These are phyloP conservation scores for Byssochlamys sp. DNA, from an alignment of 2,329 filamentous ascomycete genomes.

Conservation along the genomic window DNA sequence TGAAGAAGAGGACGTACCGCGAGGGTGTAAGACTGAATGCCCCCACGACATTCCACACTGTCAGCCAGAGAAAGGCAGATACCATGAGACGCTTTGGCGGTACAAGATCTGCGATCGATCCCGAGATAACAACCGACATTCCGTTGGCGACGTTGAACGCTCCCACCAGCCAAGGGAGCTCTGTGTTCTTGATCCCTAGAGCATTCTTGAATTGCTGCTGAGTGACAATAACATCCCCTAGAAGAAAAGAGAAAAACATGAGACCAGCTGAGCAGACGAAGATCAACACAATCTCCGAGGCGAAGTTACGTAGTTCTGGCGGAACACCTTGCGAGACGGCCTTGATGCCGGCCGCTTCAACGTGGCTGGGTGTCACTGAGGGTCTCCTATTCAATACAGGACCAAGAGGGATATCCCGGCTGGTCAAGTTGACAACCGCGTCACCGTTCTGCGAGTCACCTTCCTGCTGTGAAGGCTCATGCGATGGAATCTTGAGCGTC, in stretches of 20 bases:
- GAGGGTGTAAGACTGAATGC: constrained; percentile 29
- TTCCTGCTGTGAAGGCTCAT: neutral
- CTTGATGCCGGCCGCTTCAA: neutral
- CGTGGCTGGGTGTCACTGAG: neutral
- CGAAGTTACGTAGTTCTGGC: constrained; percentile 31
- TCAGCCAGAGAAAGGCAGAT: constrained; percentile 35
- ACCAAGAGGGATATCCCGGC: neutral
- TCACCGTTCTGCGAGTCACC: neutral
- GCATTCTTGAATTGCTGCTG: constrained; percentile 29
- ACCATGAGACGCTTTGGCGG: constrained; percentile 35
- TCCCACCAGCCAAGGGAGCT: constrained; percentile 37
- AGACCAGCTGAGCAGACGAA: constrained; percentile 35
- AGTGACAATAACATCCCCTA: constrained; percentile 34
- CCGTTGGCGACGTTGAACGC: constrained; percentile 35
- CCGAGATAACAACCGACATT: constrained; percentile 30
- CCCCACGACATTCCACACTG: constrained; percentile 29
- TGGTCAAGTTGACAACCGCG: neutral
- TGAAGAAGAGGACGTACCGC: constrained; percentile 27
- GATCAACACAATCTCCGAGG: constrained; percentile 33
- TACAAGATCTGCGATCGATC: constrained; percentile 29
- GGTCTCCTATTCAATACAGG: neutral
- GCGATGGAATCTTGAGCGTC: neutral
- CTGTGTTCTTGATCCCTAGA: constrained; percentile 29
- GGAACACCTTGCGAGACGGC: constrained; percentile 25
- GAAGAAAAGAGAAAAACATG: constrained; percentile 34